phyloP scores from a whole-genome alignment of 2,329 filamentous ascomycete genomes.

The Fusarium pseudonygamai region DNA sequence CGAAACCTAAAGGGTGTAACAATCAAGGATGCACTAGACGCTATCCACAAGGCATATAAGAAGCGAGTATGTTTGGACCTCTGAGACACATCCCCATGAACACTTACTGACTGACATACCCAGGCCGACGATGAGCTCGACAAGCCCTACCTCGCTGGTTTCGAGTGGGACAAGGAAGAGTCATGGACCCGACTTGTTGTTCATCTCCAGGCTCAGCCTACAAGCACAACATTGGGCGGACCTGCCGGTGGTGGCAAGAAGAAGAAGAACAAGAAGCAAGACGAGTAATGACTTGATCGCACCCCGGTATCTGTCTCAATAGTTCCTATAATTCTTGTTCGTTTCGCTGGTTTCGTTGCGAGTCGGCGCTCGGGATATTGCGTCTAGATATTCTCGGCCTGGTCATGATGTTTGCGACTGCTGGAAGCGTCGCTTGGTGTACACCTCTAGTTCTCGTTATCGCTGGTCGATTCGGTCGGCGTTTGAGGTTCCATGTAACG shows the following conservation, averaged over 20 bases:
- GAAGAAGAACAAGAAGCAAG: slow-evolving; percentile 74
- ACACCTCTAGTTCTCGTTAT: slow-evolving; percentile 40
- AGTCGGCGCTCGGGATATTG: slow-evolving; percentile 56
- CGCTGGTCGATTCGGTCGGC: slow-evolving; percentile 33
- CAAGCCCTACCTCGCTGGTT: slow-evolving; percentile 86
- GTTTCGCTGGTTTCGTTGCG: slow-evolving; percentile 52
- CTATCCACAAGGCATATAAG: slow-evolving; percentile 96
- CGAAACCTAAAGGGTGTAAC: slow-evolving; percentile 94
- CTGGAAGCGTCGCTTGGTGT: slow-evolving; percentile 43
- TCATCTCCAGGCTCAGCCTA: slow-evolving; percentile 79
- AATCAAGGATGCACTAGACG: slow-evolving; percentile 95
- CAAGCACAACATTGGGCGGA: slow-evolving; percentile 50
- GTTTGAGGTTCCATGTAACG: slow-evolving; percentile 22
- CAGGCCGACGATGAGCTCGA: slow-evolving; percentile 93
- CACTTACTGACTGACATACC: neutral
- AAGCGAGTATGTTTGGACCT: slow-evolving; percentile 76
- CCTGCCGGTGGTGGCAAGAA: slow-evolving; percentile 70
- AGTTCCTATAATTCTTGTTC: slow-evolving; percentile 52
- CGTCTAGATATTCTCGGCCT: slow-evolving; percentile 54
- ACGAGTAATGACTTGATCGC: slow-evolving; percentile 48
- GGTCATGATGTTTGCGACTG: slow-evolving; percentile 42
- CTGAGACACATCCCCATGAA: neutral
- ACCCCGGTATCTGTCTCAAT: slow-evolving; percentile 53
- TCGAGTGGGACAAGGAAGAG: slow-evolving; percentile 96
- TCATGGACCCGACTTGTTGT: slow-evolving; percentile 89